phyloP scores from a whole-genome alignment of 2,329 filamentous ascomycete genomes.

The Diaporthe humulicola region DNA sequence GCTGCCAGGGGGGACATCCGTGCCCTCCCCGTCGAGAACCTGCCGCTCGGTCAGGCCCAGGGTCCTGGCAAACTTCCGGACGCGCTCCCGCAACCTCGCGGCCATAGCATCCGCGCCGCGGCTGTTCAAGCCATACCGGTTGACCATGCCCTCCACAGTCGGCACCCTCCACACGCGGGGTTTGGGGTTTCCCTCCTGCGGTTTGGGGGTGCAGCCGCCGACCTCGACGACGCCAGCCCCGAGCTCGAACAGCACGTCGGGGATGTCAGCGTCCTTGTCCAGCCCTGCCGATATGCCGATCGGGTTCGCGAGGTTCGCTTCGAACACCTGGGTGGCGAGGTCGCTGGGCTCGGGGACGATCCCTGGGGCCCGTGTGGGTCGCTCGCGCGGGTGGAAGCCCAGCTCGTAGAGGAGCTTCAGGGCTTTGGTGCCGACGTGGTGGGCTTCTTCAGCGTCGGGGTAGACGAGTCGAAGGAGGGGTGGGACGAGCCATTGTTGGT shows the following conservation, averaged over 20 bases:
- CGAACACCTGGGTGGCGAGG: slow-evolving; percentile 74
- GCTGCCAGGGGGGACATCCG: slow-evolving; percentile 83
- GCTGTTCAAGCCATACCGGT: slow-evolving; percentile 96
- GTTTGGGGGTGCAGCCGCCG: slow-evolving; percentile 88
- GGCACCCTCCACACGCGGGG: slow-evolving; percentile 91
- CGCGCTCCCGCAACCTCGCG: slow-evolving; percentile 79
- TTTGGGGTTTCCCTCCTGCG: slow-evolving; percentile 88
- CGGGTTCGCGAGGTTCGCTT: slow-evolving; percentile 82
- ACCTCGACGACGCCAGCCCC: slow-evolving; percentile 92
- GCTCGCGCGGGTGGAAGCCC: slow-evolving; percentile 85
- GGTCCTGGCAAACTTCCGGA: slow-evolving; percentile 81
- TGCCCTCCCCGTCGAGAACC: slow-evolving; percentile 81
- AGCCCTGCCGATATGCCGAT: slow-evolving; percentile 81
- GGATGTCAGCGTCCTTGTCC: slow-evolving; percentile 73
- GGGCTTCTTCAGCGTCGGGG: slow-evolving; percentile 90
- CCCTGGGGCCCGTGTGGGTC: slow-evolving; percentile 58
- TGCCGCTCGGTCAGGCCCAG: slow-evolving; percentile 78
- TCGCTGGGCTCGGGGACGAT: slow-evolving; percentile 52
- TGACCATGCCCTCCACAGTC: slow-evolving; percentile 88
- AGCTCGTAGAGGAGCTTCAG: slow-evolving; percentile 81
- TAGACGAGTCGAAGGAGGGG: slow-evolving; percentile 75
- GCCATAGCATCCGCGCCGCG: slow-evolving; percentile 91
- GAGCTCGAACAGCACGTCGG: slow-evolving; percentile 85
- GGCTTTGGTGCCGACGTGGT: slow-evolving; percentile 80
- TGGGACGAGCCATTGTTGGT: slow-evolving; percentile 77